phyloP scores from a whole-genome alignment of 2,329 filamentous ascomycete genomes.

The Exophiala phaeomuriformis region DNA sequence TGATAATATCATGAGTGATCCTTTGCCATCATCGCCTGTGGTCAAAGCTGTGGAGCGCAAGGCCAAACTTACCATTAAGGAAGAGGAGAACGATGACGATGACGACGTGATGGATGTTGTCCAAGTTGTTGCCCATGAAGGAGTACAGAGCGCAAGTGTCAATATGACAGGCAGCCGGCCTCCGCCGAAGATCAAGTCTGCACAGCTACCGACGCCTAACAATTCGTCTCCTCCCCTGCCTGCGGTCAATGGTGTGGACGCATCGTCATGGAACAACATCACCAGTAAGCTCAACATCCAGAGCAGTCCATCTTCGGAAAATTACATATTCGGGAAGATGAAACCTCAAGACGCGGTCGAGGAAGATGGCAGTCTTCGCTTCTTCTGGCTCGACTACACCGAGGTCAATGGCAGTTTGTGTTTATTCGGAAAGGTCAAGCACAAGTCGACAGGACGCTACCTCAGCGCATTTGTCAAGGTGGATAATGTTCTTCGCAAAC shows the following conservation, averaged over 20 bases:
- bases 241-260: conserved; percentile 61
- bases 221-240: conserved; percentile 62
- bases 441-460: conserved; percentile 70
- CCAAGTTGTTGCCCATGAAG: conserved; percentile 60
- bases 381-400: conserved; percentile 97
- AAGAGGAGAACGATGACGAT: conserved; percentile 58
- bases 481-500: conserved; percentile 85
- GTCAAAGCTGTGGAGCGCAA: conserved; percentile 71
- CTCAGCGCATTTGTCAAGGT: conserved; percentile 94
- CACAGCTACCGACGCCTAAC: conserved; percentile 60
- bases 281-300: conserved; percentile 74
- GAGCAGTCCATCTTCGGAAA: conserved; percentile 61
- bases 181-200: conserved; percentile 65
- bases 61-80: conserved; percentile 49
- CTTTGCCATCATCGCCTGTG: conserved; percentile 77
- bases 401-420: conserved; percentile 87
- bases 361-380: conserved; percentile 79
- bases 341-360: conserved; percentile 81
- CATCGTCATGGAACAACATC: conserved; percentile 81
- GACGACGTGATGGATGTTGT: conserved; percentile 73
- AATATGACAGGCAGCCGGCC: conserved; percentile 79
- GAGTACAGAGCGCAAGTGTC: conserved; percentile 55
- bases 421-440: conserved; percentile 90
- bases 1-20: conserved; percentile 79
- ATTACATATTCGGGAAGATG: conserved; percentile 66